A percentile compares a stretch with the other conserved stretches of the same genome.
These are phyloP conservation scores for Artemisia annua DNA, from an alignment of 129 eudicot species.

Conservation along the genomic window DNA sequence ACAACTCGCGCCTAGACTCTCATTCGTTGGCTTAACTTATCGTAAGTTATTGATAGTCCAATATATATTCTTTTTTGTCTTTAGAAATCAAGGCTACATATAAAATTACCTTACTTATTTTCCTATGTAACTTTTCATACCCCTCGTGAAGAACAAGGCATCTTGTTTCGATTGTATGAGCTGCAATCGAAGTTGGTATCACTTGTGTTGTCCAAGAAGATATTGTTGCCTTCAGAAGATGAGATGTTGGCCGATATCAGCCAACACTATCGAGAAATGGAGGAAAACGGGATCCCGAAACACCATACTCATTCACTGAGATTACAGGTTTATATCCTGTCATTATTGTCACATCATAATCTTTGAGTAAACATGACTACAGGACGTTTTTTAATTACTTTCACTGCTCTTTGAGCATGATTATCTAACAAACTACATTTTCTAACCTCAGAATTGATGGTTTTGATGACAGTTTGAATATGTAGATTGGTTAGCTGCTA, in stretches of 20 bases:
- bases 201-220: slow-evolving; percentile 42
- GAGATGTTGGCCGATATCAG: slow-evolving; percentile 51
- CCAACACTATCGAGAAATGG: slow-evolving; percentile 40
- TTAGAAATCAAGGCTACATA: not conserved
- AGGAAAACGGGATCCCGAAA: slow-evolving; percentile 40
- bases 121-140: not conserved
- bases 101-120: not conserved
- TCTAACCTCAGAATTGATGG: slow-evolving; percentile 1
- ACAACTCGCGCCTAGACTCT: slow-evolving; percentile 49
- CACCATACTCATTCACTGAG: slow-evolving; percentile 42
- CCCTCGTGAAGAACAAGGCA: slow-evolving; percentile 27
- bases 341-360: not conserved
- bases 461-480: slow-evolving; percentile 44
- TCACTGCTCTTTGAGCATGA: not conserved
- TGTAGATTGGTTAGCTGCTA: slow-evolving; percentile 55
- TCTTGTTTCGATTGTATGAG: slow-evolving; percentile 43
- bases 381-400: not conserved
- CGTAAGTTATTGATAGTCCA: not conserved
- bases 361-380: not conserved
- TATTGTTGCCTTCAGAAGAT: slow-evolving; percentile 42
- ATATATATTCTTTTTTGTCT: not conserved
- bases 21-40: slow-evolving; percentile 46
- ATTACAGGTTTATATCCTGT: slow-evolving; percentile 17
- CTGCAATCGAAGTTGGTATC: slow-evolving; percentile 66
- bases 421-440: not conserved